These are phyloP conservation scores for Plasmodium vivax DNA, from an alignment of 169 alveolate species.

Conservation along the genomic window DNA sequence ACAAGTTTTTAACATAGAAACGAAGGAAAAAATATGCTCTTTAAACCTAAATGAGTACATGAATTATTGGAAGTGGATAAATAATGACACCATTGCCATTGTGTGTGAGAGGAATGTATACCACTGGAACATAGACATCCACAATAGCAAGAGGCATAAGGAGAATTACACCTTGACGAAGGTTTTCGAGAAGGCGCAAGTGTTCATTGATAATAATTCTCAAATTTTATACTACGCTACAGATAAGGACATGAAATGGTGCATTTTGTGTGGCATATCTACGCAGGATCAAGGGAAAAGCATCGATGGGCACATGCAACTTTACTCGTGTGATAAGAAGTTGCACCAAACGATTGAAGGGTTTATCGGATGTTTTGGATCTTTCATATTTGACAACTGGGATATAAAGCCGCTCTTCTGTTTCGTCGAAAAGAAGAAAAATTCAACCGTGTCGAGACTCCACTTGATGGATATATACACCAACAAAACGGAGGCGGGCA, in stretches of 20 bases:
- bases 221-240: slow-evolving; percentile 93
- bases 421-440: slow-evolving; percentile 95
- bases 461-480: slow-evolving; percentile 94
- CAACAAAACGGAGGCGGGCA: slow-evolving; percentile 54
- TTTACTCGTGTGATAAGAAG: slow-evolving; percentile 92
- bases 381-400: slow-evolving; percentile 86
- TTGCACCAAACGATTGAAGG: slow-evolving; percentile 97
- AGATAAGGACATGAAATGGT: slow-evolving; percentile 93
- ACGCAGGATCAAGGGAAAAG: slow-evolving; percentile 90
- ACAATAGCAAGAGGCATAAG: slow-evolving; percentile 78
- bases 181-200: slow-evolving; percentile 92
- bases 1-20: slow-evolving; percentile 94
- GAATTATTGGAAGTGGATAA: slow-evolving; percentile 96
- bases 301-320: slow-evolving; percentile 95
- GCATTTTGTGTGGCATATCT: slow-evolving; percentile 93
- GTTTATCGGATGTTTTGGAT: slow-evolving; percentile 95
- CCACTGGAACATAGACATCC: slow-evolving; percentile 91
- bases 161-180: slow-evolving; percentile 83
- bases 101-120: slow-evolving; percentile 93
- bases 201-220: slow-evolving; percentile 88
- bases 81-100: slow-evolving; percentile 90
- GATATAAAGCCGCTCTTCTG: slow-evolving; percentile 86
- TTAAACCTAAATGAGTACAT: slow-evolving; percentile 92
- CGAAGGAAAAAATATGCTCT: slow-evolving; percentile 93
- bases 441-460: slow-evolving; percentile 88